Evolutionary conservation across 768 basidiomycete genomes (phyloP), one percentile per base, ranked within the genome.

Genomic region (Gyrodon lividus): DNA sequence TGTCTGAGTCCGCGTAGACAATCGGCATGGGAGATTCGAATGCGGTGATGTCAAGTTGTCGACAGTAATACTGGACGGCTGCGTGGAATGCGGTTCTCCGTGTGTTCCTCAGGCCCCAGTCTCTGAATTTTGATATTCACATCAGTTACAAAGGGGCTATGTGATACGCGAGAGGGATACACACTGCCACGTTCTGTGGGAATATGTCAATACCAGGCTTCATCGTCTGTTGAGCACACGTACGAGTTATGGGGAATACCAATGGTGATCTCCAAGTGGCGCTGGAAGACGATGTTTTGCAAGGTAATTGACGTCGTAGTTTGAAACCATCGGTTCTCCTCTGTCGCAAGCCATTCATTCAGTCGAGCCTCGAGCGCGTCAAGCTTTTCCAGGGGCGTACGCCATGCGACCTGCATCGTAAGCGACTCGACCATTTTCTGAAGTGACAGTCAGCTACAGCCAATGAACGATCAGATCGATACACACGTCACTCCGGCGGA

Each of bases 71-170:
- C 58, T 88, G 81, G 19, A 83, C 83, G 1, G 89, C 89, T 8
- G 86, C 86, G 61, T 89, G 81, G 73, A 92, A 92, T 3, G 88
- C 85, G 1, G 89, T 91, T 62, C 79, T 82, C 42, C 87, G 80
- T 10, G 77, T 68, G 54, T 72, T 73, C 17, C 77, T 78, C 23
- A 84, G 69, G 22, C 80, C 78, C 87, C 87, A 91, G 65, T 83
- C 81, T 59, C 66, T 68, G 52, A 30, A 35, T 34, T 12, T 46
- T 39, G 17, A 45, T 37, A 20, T 5, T 37, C 28, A 8, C 40
- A n/a, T 58, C 23, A 61, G 50, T 47, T 33, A 38, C 30, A 26
- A 39, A 12, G 39, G 28, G 51, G 33, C 40, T 9, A 38, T 24
- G 31, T 12, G 12, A 31, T 31, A 14, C 31, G 22, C 12, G 12